phyloP scores from a whole-genome alignment of 2,329 filamentous ascomycete species.

The Ilyonectria sp. region DNA sequence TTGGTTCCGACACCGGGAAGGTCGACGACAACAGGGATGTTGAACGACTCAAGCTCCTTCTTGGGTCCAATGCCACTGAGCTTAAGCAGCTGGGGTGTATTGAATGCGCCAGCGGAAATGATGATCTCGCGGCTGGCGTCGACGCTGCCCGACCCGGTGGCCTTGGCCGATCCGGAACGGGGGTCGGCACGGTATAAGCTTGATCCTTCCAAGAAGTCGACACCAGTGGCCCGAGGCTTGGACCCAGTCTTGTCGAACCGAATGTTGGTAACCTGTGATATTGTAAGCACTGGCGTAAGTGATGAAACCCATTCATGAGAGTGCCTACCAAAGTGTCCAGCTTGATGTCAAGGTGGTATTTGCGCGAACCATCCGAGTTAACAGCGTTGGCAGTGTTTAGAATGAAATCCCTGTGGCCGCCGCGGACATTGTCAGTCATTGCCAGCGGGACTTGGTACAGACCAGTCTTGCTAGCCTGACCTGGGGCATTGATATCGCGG shows the following conservation, averaged over 20 bases:
- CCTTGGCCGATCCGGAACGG: conserved; percentile 33
- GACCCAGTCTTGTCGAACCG: conserved; percentile 51
- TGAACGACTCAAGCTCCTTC: conserved; percentile 47
- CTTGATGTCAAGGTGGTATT: conserved; percentile 49
- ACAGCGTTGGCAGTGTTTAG: conserved; percentile 50
- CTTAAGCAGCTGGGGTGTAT: conserved; percentile 66
- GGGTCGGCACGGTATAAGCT: conserved; percentile 47
- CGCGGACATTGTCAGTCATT: conserved; percentile 66
- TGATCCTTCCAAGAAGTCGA: conserved; percentile 50
- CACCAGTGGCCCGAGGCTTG: conserved; percentile 51
- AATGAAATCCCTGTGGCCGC: conserved; percentile 70
- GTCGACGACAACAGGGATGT: conserved; percentile 50
- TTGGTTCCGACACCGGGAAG: conserved; percentile 72
- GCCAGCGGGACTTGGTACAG: conserved; percentile 73
- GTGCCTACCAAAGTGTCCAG: conserved; percentile 39
- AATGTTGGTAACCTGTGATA: conserved; percentile 51
- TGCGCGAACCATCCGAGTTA: conserved; percentile 44
- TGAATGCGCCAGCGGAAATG: conserved; percentile 64
- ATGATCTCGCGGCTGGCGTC: conserved; percentile 58
- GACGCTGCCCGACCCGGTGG: conserved; percentile 21
- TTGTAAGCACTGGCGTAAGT: conserved; percentile 31
- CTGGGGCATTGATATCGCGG: conserved; percentile 48
- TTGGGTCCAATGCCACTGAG: conserved; percentile 58
- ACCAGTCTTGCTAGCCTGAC: conserved; percentile 32
- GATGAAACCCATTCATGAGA: not conserved